A percentile compares a stretch with the other conserved stretches of the same genome.
phyloP scores from a whole-genome alignment of 176 grass and related monocot species.

The Tuctoria greenei region DNA sequence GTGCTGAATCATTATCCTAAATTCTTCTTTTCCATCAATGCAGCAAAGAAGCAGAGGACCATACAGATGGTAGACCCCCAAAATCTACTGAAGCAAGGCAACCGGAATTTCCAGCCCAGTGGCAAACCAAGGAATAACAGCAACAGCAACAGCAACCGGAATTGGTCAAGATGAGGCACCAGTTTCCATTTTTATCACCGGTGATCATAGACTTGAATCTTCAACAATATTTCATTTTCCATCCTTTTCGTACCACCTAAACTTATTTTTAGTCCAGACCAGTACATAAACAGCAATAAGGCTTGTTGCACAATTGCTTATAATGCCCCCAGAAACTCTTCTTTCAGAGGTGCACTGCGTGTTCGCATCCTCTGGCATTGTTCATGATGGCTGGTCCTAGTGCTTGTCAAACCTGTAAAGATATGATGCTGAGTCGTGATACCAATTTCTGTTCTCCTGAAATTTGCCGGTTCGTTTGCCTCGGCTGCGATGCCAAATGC shows the following conservation, averaged over 20 bases:
- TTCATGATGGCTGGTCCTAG: conserved; percentile 1
- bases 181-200: background rate
- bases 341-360: too few species aligned
- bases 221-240: background rate
- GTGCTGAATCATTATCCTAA: background rate
- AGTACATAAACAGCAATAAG: conserved; percentile 47
- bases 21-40: conserved; percentile 2
- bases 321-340: background rate
- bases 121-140: conserved; percentile 42
- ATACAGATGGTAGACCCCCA: conserved; percentile 67
- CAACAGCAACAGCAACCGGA: conserved; percentile 36
- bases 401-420: conserved; percentile 45
- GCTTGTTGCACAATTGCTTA: conserved; percentile 17
- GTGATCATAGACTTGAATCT: conserved; percentile 9
- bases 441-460: conserved; percentile 22
- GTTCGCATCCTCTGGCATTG: too few species aligned
- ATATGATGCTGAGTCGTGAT: conserved; percentile 29
- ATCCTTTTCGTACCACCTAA: background rate
- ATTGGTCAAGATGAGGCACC: conserved; percentile 46
- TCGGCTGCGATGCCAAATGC: background rate
- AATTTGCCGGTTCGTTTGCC: conserved; percentile 10
- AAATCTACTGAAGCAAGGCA: conserved; percentile 53
- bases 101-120: conserved; percentile 40
- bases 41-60: conserved; percentile 73
- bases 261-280: conserved; percentile 33